phyloP scores from a whole-genome alignment of 2,329 filamentous ascomycete genomes.

The Trichoderma koningiopsis region DNA sequence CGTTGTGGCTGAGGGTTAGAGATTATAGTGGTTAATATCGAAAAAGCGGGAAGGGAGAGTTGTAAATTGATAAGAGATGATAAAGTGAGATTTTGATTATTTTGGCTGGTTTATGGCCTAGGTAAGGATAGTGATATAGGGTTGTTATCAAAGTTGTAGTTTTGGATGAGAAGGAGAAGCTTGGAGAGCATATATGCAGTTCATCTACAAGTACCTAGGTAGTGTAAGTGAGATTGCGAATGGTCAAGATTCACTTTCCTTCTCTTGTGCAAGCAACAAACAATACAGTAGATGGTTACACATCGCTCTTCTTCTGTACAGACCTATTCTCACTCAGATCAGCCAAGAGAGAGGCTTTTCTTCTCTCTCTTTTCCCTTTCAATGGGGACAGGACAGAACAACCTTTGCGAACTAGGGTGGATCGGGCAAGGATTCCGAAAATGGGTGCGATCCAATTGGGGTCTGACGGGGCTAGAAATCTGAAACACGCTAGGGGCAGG shows the following conservation, averaged over 20 bases:
- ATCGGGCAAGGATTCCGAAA: slow-evolving; percentile 21
- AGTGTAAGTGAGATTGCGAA: not conserved
- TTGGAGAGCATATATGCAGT: not conserved
- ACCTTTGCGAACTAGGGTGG: slow-evolving; percentile 5
- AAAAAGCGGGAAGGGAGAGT: not conserved
- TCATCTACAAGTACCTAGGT: not conserved
- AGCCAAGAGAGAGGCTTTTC: not conserved
- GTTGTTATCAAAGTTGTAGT: not conserved
- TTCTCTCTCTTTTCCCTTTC: not conserved
- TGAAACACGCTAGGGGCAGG: slow-evolving; percentile 9
- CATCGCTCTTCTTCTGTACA: not conserved
- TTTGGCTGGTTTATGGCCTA: not conserved
- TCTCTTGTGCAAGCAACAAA: not conserved
- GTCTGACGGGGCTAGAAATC: not conserved
- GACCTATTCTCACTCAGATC: not conserved
- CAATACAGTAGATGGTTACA: not conserved
- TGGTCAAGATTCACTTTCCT: not conserved
- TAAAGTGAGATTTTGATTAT: not conserved
- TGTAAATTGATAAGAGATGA: not conserved
- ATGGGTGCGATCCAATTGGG: slow-evolving; percentile 6
- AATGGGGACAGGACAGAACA: not conserved
- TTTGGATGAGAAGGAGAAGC: not conserved
- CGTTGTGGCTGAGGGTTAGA: not conserved
- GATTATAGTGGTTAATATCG: not conserved
- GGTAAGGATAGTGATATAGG: not conserved